phyloP scores from a whole-genome alignment of 2,329 filamentous ascomycete species.

The Trichoderma citrinoviride region DNA sequence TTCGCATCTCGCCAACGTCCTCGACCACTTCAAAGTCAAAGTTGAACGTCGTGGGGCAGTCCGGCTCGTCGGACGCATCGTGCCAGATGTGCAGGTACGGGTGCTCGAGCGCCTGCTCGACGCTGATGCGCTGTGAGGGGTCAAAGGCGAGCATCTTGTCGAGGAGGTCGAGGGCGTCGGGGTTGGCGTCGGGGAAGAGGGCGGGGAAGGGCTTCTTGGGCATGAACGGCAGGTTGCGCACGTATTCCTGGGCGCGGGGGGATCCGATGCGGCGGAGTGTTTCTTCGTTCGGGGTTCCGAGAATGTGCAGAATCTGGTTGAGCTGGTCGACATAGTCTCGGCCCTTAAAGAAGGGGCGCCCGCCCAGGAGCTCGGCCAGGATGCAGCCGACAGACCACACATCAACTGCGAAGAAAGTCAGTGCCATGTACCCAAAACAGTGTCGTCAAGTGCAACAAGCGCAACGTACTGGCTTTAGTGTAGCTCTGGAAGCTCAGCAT shows the following conservation, averaged over 20 bases:
- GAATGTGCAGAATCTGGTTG: constrained; percentile 97
- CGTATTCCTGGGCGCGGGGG: constrained; percentile 94
- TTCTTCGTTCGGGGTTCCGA: constrained; percentile 94
- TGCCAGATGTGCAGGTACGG: constrained; percentile 98
- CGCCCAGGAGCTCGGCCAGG: constrained; percentile 89
- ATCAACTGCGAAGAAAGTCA: constrained; percentile 64
- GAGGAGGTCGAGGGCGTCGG: constrained; percentile 89
- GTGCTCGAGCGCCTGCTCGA: constrained; percentile 94
- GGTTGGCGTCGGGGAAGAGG: constrained; percentile 92
- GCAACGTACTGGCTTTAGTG: constrained; percentile 93
- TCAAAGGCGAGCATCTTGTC: constrained; percentile 98
- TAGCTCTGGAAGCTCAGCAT: constrained; percentile 99
- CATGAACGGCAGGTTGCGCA: constrained; percentile 94
- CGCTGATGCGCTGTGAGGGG: constrained; percentile 85
- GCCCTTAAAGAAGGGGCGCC: constrained; percentile 98
- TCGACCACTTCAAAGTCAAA: constrained; percentile 98
- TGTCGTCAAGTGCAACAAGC: too few relatives aligned
- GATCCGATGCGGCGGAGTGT: constrained; percentile 92
- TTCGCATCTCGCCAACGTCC: constrained; percentile 90
- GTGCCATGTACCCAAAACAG: too few relatives aligned
- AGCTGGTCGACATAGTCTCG: constrained; percentile 99
- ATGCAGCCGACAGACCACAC: constrained; percentile 99
- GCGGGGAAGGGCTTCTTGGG: constrained; percentile 84
- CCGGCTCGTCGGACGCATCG: constrained; percentile 91
- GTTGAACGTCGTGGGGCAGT: constrained; percentile 91